Base-by-base conservation (phyloP, 208 protist species). In the Pavlovales sp. region DNA sequence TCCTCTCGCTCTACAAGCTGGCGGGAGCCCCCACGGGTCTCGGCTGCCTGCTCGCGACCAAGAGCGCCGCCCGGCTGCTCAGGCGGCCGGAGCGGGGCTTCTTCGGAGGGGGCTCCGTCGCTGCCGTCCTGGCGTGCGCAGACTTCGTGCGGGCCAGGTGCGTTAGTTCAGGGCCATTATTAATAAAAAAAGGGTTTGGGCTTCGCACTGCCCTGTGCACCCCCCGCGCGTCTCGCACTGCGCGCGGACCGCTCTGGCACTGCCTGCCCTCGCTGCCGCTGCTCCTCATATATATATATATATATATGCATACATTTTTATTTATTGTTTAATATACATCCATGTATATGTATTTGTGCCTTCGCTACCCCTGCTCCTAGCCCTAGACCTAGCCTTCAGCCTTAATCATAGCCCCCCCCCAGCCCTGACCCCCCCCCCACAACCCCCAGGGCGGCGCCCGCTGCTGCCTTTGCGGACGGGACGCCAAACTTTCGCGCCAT, bases 1-100 rank as follows among this genome's bases (percentile, higher is more conserved):
- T 18, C 83, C 36, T 87, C 39, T 87, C 83, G 11, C 37, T 87
- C 7, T 87, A 87, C 83, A 87, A 87, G 83, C 20, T 87, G 32
- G 78, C 46, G 32, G 83, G 83, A 37, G 47, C 18, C 0, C 83
- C 83, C 0, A 87, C 83, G 32, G 83, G 83, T 8, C n/a, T 87
- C 32, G 83, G 83, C n/a, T 39, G 71, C 34, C 40, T 87, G 7
- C 71, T 87, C 67, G 83, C 76, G 66, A n/a, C 57, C 34, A 38
- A 36, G 11, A 67, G 38, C 36, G 38, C 39, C 30, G 10, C 20
- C 5, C 42, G 79, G 41, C 42, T 66, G 42, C 42, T 30, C 10
- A 39, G 22, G 41, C 34, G 37, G 5, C 1, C 28, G 5, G 26
- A 4, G 79, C 79, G 4, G 40, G 83, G 30, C 28, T 87, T 79